Evolutionary conservation across 2,329 filamentous ascomycete genomes (phyloP), one percentile per base, ranked within the genome.

Genomic region (Claviceps maximensis): DNA sequence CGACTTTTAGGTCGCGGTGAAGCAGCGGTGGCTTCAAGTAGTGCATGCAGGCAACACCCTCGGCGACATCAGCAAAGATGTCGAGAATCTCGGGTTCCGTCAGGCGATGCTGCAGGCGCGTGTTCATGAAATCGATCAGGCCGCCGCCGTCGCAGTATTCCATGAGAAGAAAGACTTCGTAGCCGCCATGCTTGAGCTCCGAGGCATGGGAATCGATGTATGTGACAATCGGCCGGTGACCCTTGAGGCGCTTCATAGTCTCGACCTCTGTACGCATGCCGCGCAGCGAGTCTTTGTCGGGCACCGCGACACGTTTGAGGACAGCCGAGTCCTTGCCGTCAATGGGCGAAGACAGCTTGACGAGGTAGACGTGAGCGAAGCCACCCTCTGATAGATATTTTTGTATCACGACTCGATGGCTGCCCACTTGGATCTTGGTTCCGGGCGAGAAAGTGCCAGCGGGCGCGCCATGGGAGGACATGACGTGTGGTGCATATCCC

Each of bases 111-210:
- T 98, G 93, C 62, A 98, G 74, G 51, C 93, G 82, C 38, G 93
- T 98, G 71, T 98, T 98, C 93, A 98, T 98, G 68, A 97, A 98
- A 72, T 98, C 93, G 67, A 98, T 98, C 66, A 98, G 73, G 38
- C 93, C 91, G 58, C 93, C 93, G 50, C 93, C 93, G 63, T 86
- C 83, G 72, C 93, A 98, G 70, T 85, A 96, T 67, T 98, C 93
- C 93, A 98, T 98, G 58, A 98, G 83, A 64, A 98, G 69, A 64
- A 98, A 98, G 54, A 98, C 93, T 74, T 98, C 93, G 68, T 95
- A 98, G 54, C 93, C 93, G 44, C 90, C 90, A 50, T 87, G 89
- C 62, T 87, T 85, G 61, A 97, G 74, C 70, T 97, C 90, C 17
- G 89, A 96, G 40, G 93, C 93, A 70, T 98, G 93, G 59, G 91